Evolutionary conservation across 352 stramenopile genomes (phyloP), one percentile per base, ranked within the genome.

Genomic region (Phytopythium sindhum): DNA sequence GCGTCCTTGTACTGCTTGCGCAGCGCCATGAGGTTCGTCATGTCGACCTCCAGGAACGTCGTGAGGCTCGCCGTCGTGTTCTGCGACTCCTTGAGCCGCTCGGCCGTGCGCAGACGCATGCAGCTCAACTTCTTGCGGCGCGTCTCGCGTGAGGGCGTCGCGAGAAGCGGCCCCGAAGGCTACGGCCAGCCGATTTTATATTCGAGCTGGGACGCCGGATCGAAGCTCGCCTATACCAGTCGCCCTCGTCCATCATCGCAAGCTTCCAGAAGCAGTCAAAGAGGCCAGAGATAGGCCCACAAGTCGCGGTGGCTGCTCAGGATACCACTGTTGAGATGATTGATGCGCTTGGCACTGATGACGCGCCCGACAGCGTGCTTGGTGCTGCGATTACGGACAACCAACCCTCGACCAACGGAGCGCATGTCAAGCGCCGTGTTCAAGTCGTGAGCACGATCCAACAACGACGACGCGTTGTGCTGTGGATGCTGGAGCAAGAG

Each of bases 41-140:
- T 99, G 77, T 99, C 97, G 21, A 98, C 81, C 68, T 99, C 97
- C 79, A 99, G 97, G 87, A 99, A 99, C 60, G 97, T 99, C 39
- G 97, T 99, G 8, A 99, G 81, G 78, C 98, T 99, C 39, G 97
- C 97, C 21, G 93, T 91, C 29, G 93, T 98, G 81, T 99, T 99
- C 84, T 99, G 97, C 56, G 96, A 97, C 68, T 98, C 96, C 78
- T 99, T 99, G 39, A 99, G 84, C 31, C 97, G 90, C 63, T 97
- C 80, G 24, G 97, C 97, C 60, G 99, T 98, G 57, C 96, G 95
- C 72, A 98, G 81, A 57, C 97, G 93, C 97, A 99, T 99, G 60
- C 97, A 93, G 69, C 88, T 98, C 96, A 99, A 99, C 88, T 99
- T 99, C 50, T 98, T 97, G n/a, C 82, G 80, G 69, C 76, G 83